Conservation (phyloP, 768 basidiomycete species). For the Pulveroboletus sp. region DNA sequence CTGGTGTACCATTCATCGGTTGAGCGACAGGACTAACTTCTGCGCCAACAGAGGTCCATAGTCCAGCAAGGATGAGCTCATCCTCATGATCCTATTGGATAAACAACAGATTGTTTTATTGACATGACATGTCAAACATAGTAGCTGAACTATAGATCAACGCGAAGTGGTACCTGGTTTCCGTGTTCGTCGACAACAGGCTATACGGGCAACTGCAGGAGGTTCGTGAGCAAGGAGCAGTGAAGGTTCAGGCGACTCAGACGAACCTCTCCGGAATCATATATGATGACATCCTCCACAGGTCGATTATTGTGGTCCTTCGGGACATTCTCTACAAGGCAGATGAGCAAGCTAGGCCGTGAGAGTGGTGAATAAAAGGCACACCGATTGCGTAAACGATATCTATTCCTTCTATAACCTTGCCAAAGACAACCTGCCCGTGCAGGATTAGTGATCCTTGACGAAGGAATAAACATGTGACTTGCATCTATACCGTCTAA, state of each 20-base stretch:
- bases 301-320: slow-evolving; percentile 76
- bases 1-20: neutral
- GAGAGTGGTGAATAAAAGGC: slow-evolving; percentile 17
- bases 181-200: slow-evolving; percentile 55
- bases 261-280: slow-evolving; percentile 81
- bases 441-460: slow-evolving; percentile 3
- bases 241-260: slow-evolving; percentile 10
- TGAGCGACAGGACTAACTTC: too few species aligned
- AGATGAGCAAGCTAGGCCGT: slow-evolving; percentile 8
- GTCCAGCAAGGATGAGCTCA: slow-evolving; percentile 15
- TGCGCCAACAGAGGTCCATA: slow-evolving; percentile 8
- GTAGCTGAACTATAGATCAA: slow-evolving; percentile 76
- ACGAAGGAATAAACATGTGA: neutral
- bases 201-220: slow-evolving; percentile 49
- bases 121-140: slow-evolving; percentile 38
- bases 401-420: slow-evolving; percentile 90
- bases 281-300: slow-evolving; percentile 70
- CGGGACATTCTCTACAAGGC: slow-evolving; percentile 62
- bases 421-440: slow-evolving; percentile 84
- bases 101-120: slow-evolving; percentile 50
- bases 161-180: slow-evolving; percentile 89
- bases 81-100: slow-evolving; percentile 41
- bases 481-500: slow-evolving; percentile 84
- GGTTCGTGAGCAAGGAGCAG: slow-evolving; percentile 1
- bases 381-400: slow-evolving; percentile 71